A percentile compares a stretch with the other conserved stretches of the same genome.
phyloP scores from a whole-genome alignment of 192 early-diverging fungal species.

The Coemansia sp. region DNA sequence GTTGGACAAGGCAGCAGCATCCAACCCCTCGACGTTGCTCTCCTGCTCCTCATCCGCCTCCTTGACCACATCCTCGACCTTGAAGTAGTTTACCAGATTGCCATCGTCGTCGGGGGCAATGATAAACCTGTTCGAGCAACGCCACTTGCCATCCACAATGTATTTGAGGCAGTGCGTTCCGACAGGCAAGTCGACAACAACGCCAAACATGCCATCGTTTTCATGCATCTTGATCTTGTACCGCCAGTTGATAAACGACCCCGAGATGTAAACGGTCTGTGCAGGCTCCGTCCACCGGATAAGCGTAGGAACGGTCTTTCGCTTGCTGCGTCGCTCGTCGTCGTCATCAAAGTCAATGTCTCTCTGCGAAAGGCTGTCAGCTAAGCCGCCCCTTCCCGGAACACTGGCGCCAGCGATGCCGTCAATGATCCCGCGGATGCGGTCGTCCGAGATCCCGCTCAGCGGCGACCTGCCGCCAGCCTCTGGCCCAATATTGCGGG shows the following conservation, averaged over 20 bases:
- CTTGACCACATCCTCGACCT: conserved; percentile 69
- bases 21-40: conserved; percentile 53
- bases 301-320: conserved; percentile 75
- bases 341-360: conserved; percentile 16
- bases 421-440: conserved; percentile 30
- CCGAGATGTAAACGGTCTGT: conserved; percentile 85
- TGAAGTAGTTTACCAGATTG: conserved; percentile 93
- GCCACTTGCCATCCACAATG: conserved; percentile 98
- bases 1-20: conserved; percentile 51
- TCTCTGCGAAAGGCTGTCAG: conserved; percentile 19
- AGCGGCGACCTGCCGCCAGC: conserved; percentile 42
- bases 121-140: conserved; percentile 86
- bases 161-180: conserved; percentile 97
- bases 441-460: conserved; percentile 46
- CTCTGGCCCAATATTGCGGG: conserved; percentile 35
- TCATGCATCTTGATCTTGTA: conserved; percentile 78
- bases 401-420: conserved; percentile 8
- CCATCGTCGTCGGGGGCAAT: conserved; percentile 92
- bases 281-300: conserved; percentile 78
- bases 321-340: conserved; percentile 1
- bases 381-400: conserved; percentile 1
- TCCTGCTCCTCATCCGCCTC: conserved; percentile 45
- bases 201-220: conserved; percentile 42
- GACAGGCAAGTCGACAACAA: conserved; percentile 77
- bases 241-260: conserved; percentile 97